A percentile compares a stretch with the other conserved stretches of the same genome.
These are phyloP conservation scores for Scleroderma bovista DNA, from an alignment of 768 basidiomycete species.

Conservation along the genomic window DNA sequence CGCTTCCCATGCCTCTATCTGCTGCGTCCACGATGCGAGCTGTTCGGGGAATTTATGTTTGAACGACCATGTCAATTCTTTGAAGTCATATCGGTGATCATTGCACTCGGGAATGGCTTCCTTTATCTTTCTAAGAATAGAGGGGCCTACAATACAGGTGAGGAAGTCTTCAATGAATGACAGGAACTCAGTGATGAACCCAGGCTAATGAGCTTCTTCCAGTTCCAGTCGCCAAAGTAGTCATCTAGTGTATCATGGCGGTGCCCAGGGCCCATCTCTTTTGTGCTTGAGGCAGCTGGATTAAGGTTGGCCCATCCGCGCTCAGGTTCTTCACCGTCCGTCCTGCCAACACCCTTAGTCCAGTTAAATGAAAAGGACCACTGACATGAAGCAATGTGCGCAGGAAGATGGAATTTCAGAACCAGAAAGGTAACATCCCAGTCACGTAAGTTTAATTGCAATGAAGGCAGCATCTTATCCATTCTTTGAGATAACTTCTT, in stretches of 20 bases:
- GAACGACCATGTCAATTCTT: conserved; percentile 1
- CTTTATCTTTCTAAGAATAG: conserved; percentile 1
- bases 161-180: background rate
- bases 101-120: conserved; percentile 5
- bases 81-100: conserved; percentile 4
- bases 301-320: conserved; percentile 32
- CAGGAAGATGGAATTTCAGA: conserved; percentile 36
- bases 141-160: background rate
- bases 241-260: conserved; percentile 34
- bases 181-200: conserved; percentile 15
- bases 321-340: conserved; percentile 31
- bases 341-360: background rate
- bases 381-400: conserved; percentile 27
- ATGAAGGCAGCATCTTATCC: background rate
- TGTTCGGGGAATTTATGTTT: background rate
- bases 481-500: conserved; percentile 4
- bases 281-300: conserved; percentile 24
- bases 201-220: conserved; percentile 27
- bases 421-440: conserved; percentile 12
- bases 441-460: background rate
- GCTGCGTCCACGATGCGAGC: background rate
- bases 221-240: conserved; percentile 29
- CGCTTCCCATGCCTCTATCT: conserved; percentile 5
- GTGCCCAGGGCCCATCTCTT: conserved; percentile 33
- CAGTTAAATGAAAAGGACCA: conserved; percentile 28